Evolutionary conservation across 371 early-diverging fungal species (phyloP).

Genomic region (Batkoa obscura): DNA sequence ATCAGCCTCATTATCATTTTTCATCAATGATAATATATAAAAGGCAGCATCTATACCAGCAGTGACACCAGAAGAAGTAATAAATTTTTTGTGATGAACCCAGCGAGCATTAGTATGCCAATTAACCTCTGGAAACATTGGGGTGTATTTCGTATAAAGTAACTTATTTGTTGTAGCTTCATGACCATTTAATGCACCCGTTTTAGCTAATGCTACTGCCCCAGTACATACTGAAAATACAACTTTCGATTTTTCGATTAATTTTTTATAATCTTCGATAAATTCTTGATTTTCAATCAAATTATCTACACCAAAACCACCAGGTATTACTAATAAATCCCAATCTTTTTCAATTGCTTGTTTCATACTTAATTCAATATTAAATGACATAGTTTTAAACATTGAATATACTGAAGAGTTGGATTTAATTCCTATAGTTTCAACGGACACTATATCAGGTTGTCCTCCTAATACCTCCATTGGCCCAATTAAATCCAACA

Average conservation of each 20-base stretch:
- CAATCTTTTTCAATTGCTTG: no score
- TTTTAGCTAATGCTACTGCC: background rate
- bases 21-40: background rate
- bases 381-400: background rate
- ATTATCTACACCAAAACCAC: background rate
- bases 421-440: no score
- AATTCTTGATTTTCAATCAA: background rate
- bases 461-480: background rate
- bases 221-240: conserved; percentile 1
- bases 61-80: background rate
- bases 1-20: background rate
- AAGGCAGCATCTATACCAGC: background rate
- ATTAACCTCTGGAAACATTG: background rate
- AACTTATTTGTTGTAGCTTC: background rate
- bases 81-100: conserved; percentile 2
- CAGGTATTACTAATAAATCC: background rate
- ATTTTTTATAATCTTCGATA: background rate
- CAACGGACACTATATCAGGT: no score
- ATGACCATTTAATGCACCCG: background rate
- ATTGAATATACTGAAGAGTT: background rate
- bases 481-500: background rate
- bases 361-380: background rate
- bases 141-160: background rate
- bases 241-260: background rate
- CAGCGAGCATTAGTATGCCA: background rate